Base-by-base conservation (phyloP, 2,329 filamentous ascomycete species). In the Verticillium nubilum region DNA sequence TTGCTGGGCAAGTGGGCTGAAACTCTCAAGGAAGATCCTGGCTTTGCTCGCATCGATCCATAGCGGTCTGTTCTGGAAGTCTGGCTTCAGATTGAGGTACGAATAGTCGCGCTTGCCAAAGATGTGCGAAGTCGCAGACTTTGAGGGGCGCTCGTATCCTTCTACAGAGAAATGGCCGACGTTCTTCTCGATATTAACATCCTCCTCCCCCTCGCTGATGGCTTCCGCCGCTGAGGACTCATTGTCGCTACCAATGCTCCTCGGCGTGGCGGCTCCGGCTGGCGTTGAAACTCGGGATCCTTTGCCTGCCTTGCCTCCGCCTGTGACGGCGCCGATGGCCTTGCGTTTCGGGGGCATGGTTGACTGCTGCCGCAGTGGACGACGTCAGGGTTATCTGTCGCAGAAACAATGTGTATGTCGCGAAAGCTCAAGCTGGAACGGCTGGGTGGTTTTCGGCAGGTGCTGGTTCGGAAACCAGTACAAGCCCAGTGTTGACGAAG, bases 21-120 rank as follows among this genome's bases (percentile, higher is more conserved):
- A 98, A 67, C 92, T 96, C 79, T 99, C 94, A 52, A 98, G 81
- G 29, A 96, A 95, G 70, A 98, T 95, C 64, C 89, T 87, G 35
- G 91, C 92, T 70, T 90, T 91, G 54, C 88, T 80, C 2, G 92
- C 91, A 71, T 97, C 92, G 66, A 99, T 95, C 91, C 92, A 98
- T 61, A 98, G 82, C 17, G 95, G 95, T 17, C 95, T 88, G 69
- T 93, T 92, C 63, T 88, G 86, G 76, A 96, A 92, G 73, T 98
- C 94, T 3, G 89, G 86, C 75, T 97, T 98, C 65, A 97, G 79
- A 37, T 85, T 80, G 37, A 97, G 81, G 65, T 89, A 89, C 55
- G 91, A 93, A 72, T 95, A 95, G 74, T 99, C 92, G 73, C 77
- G 68, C 68, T 78, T 68, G 67, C 76, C 69, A 72, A 80, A 76